Base-by-base conservation (phyloP, 345 rosid genomes). In the Aurinia saxatilis region DNA sequence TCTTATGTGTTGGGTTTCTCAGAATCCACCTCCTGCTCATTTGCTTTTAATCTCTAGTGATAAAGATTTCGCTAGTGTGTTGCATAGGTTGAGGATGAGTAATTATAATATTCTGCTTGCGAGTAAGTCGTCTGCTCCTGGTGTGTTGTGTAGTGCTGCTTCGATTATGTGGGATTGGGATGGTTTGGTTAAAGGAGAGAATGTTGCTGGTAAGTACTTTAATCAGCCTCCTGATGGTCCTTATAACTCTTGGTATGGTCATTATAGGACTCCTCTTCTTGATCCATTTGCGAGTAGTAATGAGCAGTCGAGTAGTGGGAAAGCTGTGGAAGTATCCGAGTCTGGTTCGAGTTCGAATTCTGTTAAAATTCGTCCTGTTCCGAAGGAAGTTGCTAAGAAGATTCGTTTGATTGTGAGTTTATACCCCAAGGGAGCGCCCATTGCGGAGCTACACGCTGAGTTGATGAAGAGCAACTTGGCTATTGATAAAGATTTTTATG, bases 161-260 rank as follows among this genome's bases (percentile, higher is more conserved):
- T 90, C 95, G 59, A 77, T 95, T 39, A 87, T 86, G 96, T 95
- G 99, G 99, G 72, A 79, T 46, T 95, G 99, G 99, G 67, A 77
- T 48, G 46, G 74, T 35, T 73, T 90, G 75, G 42, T 81, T 2
- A 82, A 53, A 68, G 88, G 87, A 63, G 92, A 87, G 59, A 57
- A 46, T 60, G 74, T 84, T 3, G 21, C 30, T 25, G 99, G 80
- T 50, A 85, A 73, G 78, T 64, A 82, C 67, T 88, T 81, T 70
- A 95, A 95, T 63, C 97, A 80, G 50, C 95, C 96, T 48, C 99
- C 99, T 12, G 99, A 93, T 79, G 97, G 99, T 67, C 90, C 96
- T 50, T 81, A 75, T 70, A 82, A 90, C 73, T 90, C 99, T 72
- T 93, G 99, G 97, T 93, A 90, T 79, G 99, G 96, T 72, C 85